Percentiles rank a stretch among this genome's conserved stretches.
Conservation (phyloP, 1,284 basidiomycete species). For the Heterobasidion irregulare region DNA sequence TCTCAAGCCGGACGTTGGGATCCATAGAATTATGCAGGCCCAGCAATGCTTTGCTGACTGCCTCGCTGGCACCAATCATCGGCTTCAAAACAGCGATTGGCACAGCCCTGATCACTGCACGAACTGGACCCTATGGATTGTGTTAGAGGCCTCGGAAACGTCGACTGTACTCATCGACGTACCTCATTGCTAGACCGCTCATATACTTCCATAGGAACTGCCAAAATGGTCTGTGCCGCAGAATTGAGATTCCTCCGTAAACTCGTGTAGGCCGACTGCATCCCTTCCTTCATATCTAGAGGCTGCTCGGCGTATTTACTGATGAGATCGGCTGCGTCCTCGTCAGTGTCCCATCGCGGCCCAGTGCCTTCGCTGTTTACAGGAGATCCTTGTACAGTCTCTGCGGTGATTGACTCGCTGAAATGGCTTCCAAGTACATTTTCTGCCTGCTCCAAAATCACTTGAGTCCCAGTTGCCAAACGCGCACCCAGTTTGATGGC, state of each 20-base stretch:
- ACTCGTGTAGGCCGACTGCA: slow-evolving; percentile 86
- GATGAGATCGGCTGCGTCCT: slow-evolving; percentile 44
- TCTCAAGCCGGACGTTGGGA: slow-evolving; percentile 70
- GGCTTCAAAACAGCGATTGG: slow-evolving; percentile 95
- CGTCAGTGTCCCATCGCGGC: slow-evolving; percentile 31
- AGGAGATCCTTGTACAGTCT: slow-evolving; percentile 44
- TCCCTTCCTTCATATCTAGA: slow-evolving; percentile 72
- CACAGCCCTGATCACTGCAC: slow-evolving; percentile 90
- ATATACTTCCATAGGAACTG: slow-evolving; percentile 98
- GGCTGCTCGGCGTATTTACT: slow-evolving; percentile 93
- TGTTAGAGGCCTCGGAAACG: neutral
- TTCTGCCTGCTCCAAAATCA: slow-evolving; percentile 94
- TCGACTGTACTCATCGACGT: slow-evolving; percentile 14
- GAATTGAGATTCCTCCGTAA: slow-evolving; percentile 80
- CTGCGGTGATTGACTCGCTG: slow-evolving; percentile 53
- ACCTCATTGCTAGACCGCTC: slow-evolving; percentile 87
- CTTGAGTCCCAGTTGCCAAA: slow-evolving; percentile 94
- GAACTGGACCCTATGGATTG: slow-evolving; percentile 68
- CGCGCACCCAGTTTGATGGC: slow-evolving; percentile 93
- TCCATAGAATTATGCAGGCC: slow-evolving; percentile 89
- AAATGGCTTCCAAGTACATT: slow-evolving; percentile 82
- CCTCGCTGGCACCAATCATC: slow-evolving; percentile 95
- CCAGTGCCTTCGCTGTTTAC: slow-evolving; percentile 20
- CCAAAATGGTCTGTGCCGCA: slow-evolving; percentile 96
- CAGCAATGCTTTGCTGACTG: slow-evolving; percentile 89